These are phyloP conservation scores for Stephanocyclus meneghinianus DNA, from an alignment of 352 stramenopile species.

Conservation along the genomic window DNA sequence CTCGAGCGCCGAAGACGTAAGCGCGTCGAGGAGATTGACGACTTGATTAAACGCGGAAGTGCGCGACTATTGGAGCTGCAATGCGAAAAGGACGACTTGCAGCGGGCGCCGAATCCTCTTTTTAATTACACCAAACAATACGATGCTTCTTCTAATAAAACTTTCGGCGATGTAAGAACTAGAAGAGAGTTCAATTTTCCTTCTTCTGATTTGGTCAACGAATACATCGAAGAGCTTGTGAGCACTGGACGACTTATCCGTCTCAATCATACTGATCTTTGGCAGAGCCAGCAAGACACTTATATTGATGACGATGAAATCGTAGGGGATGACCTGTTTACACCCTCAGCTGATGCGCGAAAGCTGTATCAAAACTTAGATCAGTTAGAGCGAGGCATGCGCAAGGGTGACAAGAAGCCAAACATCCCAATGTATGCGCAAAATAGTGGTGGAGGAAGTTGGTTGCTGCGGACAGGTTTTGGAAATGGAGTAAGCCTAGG, in stretches of 20 bases:
- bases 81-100: constrained; percentile 79
- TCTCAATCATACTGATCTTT: constrained; percentile 76
- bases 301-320: constrained; percentile 59
- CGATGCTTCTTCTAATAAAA: constrained; percentile 37
- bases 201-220: constrained; percentile 67
- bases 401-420: constrained; percentile 39
- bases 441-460: constrained; percentile 64
- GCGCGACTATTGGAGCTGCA: constrained; percentile 62
- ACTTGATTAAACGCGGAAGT: constrained; percentile 58
- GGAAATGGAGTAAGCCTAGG: constrained; percentile 67
- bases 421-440: background rate
- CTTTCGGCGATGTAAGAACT: constrained; percentile 47
- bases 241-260: constrained; percentile 59
- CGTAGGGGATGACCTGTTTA: constrained; percentile 76
- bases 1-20: constrained; percentile 34
- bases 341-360: constrained; percentile 60
- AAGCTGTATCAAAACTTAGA: constrained; percentile 60
- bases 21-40: constrained; percentile 75
- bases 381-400: constrained; percentile 14
- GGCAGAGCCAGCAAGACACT: constrained; percentile 30
- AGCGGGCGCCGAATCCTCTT: constrained; percentile 72
- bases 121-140: constrained; percentile 74
- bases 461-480: constrained; percentile 72
- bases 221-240: constrained; percentile 78
- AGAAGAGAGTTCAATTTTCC: constrained; percentile 75